Evolutionary conservation across 805 yeast species (phyloP), one percentile per base, ranked within the genome.

Genomic region (Teunomyces funiuensis): DNA sequence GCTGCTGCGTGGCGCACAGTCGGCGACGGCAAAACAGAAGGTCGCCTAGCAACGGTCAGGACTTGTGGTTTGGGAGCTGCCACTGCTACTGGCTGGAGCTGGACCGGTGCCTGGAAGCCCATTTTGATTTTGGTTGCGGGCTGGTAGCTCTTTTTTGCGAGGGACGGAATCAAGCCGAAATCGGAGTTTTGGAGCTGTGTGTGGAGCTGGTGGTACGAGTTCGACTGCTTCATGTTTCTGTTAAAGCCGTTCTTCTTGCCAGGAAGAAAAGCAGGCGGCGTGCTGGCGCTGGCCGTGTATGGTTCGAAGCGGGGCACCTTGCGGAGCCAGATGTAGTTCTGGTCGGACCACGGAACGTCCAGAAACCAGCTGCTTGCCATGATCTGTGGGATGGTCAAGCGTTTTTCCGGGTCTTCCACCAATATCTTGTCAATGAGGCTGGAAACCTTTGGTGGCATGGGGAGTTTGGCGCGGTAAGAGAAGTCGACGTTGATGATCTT

Each of bases 401-500:
- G 47, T 15, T 52, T 39, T 15, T 44, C 30, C 1, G 71, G 68
- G 17, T 69, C 72, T 3, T 58, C 53, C 9, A 65, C 55, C 41
- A 70, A 55, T 2, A 65, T 50, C 10, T 41, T 43, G 28, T 68
- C 73, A 11, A 70, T 62, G 3, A 69, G 47, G 11, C 45, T 52
- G 15, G 47, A 45, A 9, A 66, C 70, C 28, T 54, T 58, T 0
- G 29, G 45, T 0, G 73, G 73, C 5, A 63, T 37, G 1, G 61
- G 63, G n/a, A 44, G 47, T 14, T 46, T 40, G 2, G 53, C 45
- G 19, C 51, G 54, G 44, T 61, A 88, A 14, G 76, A 63, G 58
- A 84, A 93, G 42, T 88, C 86, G 25, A 85, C 70, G 33, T 76
- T 76, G 37, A 90, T 87, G 54, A 93, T 93, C 56, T 86, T 85